Evolutionary conservation across 2,329 filamentous ascomycete genomes (phyloP).

Genomic region (Cladosporium cucumerinum): DNA sequence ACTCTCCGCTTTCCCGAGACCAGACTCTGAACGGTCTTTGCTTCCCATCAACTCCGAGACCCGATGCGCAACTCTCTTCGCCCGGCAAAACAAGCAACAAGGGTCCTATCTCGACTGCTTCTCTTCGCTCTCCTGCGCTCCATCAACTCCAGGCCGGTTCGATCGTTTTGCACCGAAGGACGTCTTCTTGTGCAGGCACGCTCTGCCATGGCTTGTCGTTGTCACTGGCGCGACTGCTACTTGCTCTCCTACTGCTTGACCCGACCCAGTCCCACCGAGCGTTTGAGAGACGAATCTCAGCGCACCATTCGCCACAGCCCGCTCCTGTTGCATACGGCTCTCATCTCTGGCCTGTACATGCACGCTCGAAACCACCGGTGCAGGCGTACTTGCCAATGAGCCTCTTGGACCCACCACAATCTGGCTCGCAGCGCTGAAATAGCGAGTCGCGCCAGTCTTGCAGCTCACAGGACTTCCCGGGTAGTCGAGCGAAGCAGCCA

Average conservation of each 20-base stretch:
- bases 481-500: neutral
- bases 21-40: neutral
- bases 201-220: neutral
- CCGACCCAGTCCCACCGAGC: neutral
- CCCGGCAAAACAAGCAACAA: neutral
- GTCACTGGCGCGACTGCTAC: neutral
- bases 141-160: neutral
- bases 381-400: neutral
- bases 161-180: neutral
- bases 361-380: neutral
- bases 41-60: neutral
- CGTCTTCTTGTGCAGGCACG: neutral
- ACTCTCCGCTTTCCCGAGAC: neutral
- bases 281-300: constrained; percentile 12
- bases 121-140: neutral
- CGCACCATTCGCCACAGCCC: constrained; percentile 20
- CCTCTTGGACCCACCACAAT: neutral
- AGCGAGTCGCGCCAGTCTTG: constrained; percentile 17
- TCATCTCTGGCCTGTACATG: neutral
- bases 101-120: neutral
- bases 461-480: constrained; percentile 3
- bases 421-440: constrained; percentile 20
- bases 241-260: neutral
- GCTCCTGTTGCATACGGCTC: neutral
- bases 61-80: neutral